Conservation (phyloP, 192 early-diverging fungal species). For the Pilaira anomala region DNA sequence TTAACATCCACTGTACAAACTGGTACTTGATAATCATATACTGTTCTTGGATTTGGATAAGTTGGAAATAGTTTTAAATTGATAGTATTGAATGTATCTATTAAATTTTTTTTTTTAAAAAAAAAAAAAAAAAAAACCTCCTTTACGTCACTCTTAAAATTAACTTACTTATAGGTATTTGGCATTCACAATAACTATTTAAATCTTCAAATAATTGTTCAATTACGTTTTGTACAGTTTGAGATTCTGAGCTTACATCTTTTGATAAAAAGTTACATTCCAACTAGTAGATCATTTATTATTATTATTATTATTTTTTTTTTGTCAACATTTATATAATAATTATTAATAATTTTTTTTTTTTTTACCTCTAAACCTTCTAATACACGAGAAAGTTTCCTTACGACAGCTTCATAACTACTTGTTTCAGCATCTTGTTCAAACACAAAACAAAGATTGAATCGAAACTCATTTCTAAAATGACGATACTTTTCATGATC, state of each 20-base stretch:
- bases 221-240: constrained; percentile 68
- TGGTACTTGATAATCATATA: constrained; percentile 83
- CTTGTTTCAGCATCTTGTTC: constrained; percentile 74
- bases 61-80: constrained; percentile 84
- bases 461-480: constrained; percentile 79
- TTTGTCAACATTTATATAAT: background rate
- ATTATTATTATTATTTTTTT: background rate
- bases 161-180: constrained; percentile 75
- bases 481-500: constrained; percentile 57
- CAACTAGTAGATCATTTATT: constrained; percentile 29
- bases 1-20: constrained; percentile 67
- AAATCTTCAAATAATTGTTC: constrained; percentile 84
- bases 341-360: background rate
- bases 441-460: constrained; percentile 96
- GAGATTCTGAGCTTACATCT: constrained; percentile 30
- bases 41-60: constrained; percentile 68
- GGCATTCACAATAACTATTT: constrained; percentile 84
- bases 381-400: constrained; percentile 80
- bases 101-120: background rate
- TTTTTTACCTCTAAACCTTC: constrained; percentile 70
- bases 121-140: background rate
- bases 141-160: too few relatives aligned
- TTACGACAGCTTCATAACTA: constrained; percentile 85
- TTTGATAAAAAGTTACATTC: constrained; percentile 61
- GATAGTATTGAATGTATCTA: constrained; percentile 76